A percentile compares a stretch with the other conserved stretches of the same genome.
Conservation (phyloP, 345 rosid genomes). For the Abelmoschus esculentus region DNA sequence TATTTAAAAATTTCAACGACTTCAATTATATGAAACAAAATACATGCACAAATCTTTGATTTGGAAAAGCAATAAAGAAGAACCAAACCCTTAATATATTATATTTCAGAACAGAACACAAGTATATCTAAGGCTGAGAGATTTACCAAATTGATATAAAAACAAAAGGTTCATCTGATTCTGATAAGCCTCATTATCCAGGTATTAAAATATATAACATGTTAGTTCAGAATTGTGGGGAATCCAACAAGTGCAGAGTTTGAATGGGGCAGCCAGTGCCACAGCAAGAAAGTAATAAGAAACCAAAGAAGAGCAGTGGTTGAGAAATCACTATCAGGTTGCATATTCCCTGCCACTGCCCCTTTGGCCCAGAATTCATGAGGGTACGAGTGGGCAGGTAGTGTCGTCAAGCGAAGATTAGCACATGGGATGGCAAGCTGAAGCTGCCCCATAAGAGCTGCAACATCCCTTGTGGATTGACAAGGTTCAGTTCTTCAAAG, state of each 20-base stretch:
- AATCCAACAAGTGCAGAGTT: conserved; percentile 1
- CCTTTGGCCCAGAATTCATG: too few species aligned
- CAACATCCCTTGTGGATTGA: conserved; percentile 26
- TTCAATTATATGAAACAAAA: too few species aligned
- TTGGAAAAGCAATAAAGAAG: too few species aligned
- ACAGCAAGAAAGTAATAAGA: background rate
- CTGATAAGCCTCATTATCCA: background rate
- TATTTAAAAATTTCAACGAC: too few species aligned
- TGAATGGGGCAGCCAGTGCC: conserved; percentile 8
- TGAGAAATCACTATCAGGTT: too few species aligned
- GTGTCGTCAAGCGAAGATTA: conserved; percentile 14
- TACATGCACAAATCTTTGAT: too few species aligned
- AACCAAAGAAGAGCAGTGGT: too few species aligned
- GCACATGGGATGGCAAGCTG: conserved; percentile 39
- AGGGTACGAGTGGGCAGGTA: conserved; percentile 1
- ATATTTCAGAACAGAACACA: background rate
- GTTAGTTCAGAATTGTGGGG: background rate
- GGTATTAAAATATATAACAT: background rate
- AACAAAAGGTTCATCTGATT: too few species aligned
- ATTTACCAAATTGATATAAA: background rate
- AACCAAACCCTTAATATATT: background rate
- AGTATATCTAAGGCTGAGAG: background rate
- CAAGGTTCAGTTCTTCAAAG: conserved; percentile 10
- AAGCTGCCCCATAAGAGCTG: conserved; percentile 14
- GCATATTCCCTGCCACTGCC: too few species aligned